Percentiles rank a stretch among this genome's conserved stretches.
phyloP scores from a whole-genome alignment of 306 rosid genomes.

The Delonix regia region DNA sequence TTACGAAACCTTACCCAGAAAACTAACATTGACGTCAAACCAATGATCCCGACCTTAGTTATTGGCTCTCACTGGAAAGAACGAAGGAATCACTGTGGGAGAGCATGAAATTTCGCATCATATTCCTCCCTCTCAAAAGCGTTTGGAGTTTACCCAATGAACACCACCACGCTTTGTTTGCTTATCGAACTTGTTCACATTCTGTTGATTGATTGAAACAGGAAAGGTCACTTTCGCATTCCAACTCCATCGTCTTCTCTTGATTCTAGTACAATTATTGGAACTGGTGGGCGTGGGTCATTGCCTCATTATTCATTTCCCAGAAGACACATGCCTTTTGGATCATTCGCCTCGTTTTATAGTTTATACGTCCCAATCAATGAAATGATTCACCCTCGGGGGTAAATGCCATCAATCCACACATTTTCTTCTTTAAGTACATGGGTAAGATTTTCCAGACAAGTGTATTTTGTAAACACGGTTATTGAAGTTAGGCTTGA shows the following conservation, averaged over 20 bases:
- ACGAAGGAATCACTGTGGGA: too few relatives aligned
- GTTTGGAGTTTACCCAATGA: background rate
- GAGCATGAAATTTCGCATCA: too few relatives aligned
- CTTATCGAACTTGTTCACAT: background rate
- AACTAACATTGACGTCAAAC: background rate
- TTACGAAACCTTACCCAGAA: too few relatives aligned
- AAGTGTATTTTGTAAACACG: too few relatives aligned
- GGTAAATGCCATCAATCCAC: background rate
- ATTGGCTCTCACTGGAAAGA: background rate
- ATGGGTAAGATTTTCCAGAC: background rate
- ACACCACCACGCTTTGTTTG: background rate
- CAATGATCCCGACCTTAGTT: too few relatives aligned
- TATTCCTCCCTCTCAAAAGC: background rate
- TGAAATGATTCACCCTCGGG: background rate
- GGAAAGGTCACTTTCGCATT: constrained; percentile 2
- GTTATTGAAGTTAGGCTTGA: too few relatives aligned
- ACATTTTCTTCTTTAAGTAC: background rate
- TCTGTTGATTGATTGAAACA: background rate
- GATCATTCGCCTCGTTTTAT: background rate
- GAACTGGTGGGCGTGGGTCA: background rate
- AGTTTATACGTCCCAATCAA: background rate
- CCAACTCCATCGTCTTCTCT: background rate
- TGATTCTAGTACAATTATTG: constrained; percentile 19
- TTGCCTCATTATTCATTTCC: background rate
- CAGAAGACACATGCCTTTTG: background rate